Base-by-base conservation (phyloP, 352 stramenopile species). In the Plasmopara viticola region DNA sequence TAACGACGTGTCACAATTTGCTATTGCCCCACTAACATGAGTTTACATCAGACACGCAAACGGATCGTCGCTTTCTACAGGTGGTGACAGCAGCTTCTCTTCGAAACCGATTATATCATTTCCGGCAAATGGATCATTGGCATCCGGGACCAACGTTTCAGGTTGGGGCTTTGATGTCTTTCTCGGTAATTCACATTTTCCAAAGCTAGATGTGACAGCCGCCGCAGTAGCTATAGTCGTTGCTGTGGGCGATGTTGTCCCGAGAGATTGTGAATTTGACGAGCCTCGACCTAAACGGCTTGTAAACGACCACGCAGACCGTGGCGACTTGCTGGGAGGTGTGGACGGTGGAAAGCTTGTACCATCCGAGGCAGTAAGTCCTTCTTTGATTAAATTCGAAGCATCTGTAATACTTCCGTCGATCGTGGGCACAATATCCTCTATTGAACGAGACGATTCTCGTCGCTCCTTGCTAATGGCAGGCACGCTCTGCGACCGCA, bases 51-150 rank as follows among this genome's bases (percentile, higher is more conserved):
- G 66, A 48, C 67, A 80, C 60, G 76, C 76, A 38, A 87, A 87
- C 9, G 76, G 76, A 47, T 87, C 76, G 14, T 85, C 76, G 47
- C 63, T 68, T 51, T 65, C 63, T 48, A 81, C 62, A 18, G 31
- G 37, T 33, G 44, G 61, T 47, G 39, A 63, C 44, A 53, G 57
- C 6, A 62, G 51, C 51, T 74, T 76, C 20, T 58, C 48, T 62
- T 82, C 73, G 28, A 79, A 62, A 17, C 72, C 74, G 48, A 71
- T 56, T 30, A 86, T 78, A 53, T 88, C 71, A 51, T 88, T 88
- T 33, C 58, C 72, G 6, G 74, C 74, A 44, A 88, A 88, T 15
- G 74, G 70, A 51, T 88, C 77, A 13, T 68, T 71, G 53, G 55
- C 34, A 31, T 62, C 55, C 12, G 59, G 59, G 15, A 66, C 37